A percentile compares a stretch with the other conserved stretches of the same genome.
These are phyloP conservation scores for Pseudopyricularia javanii DNA, from an alignment of 2,329 filamentous ascomycete species.

Conservation along the genomic window DNA sequence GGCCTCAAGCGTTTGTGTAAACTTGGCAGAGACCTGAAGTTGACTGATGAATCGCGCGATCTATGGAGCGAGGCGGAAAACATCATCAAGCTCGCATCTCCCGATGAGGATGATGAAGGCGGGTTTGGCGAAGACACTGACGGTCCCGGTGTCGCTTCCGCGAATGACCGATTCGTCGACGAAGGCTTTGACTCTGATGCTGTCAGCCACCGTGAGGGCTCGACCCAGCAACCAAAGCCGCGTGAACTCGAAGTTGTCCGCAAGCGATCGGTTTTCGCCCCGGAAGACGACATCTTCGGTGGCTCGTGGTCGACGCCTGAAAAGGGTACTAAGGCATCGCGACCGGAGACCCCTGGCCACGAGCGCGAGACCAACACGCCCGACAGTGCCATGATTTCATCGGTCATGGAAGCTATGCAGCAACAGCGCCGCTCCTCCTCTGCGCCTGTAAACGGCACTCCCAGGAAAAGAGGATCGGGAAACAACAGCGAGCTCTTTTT, in stretches of 20 bases:
- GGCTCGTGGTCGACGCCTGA: constrained; percentile 32
- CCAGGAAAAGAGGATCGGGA: constrained; percentile 18
- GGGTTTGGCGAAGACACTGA: constrained; percentile 18
- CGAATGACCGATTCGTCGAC: constrained; percentile 31
- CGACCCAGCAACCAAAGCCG: constrained; percentile 27
- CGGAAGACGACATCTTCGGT: constrained; percentile 56
- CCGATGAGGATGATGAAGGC: constrained; percentile 49
- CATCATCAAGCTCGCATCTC: constrained; percentile 73
- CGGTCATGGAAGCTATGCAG: constrained; percentile 53
- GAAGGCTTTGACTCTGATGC: constrained; percentile 33
- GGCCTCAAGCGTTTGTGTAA: constrained; percentile 68
- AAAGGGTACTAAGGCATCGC: constrained; percentile 19
- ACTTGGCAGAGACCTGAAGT: constrained; percentile 54
- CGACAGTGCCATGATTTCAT: constrained; percentile 39
- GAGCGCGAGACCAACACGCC: constrained; percentile 13
- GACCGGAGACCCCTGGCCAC: constrained; percentile 27
- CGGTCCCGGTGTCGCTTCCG: constrained; percentile 16
- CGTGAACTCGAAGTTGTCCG: constrained; percentile 39
- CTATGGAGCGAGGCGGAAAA: constrained; percentile 76
- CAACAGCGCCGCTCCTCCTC: constrained; percentile 32
- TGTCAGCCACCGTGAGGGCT: constrained; percentile 28
- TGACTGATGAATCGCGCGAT: constrained; percentile 47
- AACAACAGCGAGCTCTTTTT: constrained; percentile 46
- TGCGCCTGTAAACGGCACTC: constrained; percentile 21
- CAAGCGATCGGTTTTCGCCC: constrained; percentile 50